Percentiles rank a stretch among this genome's conserved stretches.
Evolutionary conservation across 768 basidiomycete genomes (phyloP).

Genomic region (Rhodotorula toruloides): DNA sequence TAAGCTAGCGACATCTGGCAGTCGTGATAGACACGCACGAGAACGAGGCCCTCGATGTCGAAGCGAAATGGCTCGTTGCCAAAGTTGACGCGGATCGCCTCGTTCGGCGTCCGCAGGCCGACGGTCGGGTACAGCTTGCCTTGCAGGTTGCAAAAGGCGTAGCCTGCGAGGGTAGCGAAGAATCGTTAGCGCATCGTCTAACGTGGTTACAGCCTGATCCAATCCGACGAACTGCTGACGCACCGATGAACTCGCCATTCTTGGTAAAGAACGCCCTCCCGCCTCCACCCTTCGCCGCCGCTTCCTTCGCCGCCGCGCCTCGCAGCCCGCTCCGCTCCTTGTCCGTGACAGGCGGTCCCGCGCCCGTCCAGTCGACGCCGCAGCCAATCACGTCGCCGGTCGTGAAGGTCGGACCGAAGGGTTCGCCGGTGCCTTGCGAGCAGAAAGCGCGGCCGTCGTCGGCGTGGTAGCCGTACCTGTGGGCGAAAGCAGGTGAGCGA

Average conservation of each 20-base stretch:
- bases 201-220: neutral
- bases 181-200: too few relatives aligned
- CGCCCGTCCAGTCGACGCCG: slow-evolving; percentile 73
- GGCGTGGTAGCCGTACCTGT: slow-evolving; percentile 79
- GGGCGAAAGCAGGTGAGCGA: slow-evolving; percentile 49
- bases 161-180: slow-evolving; percentile 12
- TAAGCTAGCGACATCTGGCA: neutral
- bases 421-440: slow-evolving; percentile 60
- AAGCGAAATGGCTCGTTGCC: slow-evolving; percentile 77
- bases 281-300: neutral
- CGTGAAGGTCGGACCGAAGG: slow-evolving; percentile 74
- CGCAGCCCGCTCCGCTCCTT: neutral
- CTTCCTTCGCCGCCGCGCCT: slow-evolving; percentile 2
- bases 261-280: slow-evolving; percentile 82
- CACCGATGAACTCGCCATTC: slow-evolving; percentile 58
- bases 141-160: slow-evolving; percentile 48
- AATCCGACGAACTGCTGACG: neutral
- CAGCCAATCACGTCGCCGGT: slow-evolving; percentile 84
- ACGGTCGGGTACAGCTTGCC: slow-evolving; percentile 76
- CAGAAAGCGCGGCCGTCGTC: slow-evolving; percentile 77
- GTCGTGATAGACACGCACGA: neutral
- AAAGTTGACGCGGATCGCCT: slow-evolving; percentile 79
- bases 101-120: slow-evolving; percentile 73
- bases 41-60: slow-evolving; percentile 82
- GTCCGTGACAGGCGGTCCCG: slow-evolving; percentile 7